Evolutionary conservation across 2,329 filamentous ascomycete species (phyloP).

Genomic region (Cytospora paraplurivora): DNA sequence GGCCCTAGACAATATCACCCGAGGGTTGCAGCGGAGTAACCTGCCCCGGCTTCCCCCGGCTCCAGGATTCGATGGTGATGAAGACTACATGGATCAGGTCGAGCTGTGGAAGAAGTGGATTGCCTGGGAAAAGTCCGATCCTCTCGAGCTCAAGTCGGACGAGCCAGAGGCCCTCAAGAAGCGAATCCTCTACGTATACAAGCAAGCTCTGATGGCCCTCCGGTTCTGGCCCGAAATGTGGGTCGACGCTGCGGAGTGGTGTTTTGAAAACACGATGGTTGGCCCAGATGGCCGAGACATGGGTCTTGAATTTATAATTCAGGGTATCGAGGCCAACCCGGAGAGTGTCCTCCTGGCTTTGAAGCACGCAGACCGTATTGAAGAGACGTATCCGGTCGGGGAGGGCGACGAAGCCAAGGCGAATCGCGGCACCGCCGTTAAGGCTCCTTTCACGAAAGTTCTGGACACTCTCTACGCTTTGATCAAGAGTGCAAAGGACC

Average conservation of each 20-base stretch:
- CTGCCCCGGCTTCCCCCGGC: slow-evolving; percentile 81
- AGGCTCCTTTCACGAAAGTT: slow-evolving; percentile 80
- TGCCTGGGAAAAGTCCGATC: slow-evolving; percentile 91
- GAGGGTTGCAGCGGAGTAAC: slow-evolving; percentile 73
- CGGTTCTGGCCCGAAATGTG: slow-evolving; percentile 95
- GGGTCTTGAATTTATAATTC: slow-evolving; percentile 75
- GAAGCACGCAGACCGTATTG: slow-evolving; percentile 85
- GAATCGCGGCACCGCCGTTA: slow-evolving; percentile 75
- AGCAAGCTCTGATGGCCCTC: slow-evolving; percentile 88
- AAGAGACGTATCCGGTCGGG: slow-evolving; percentile 73
- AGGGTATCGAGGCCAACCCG: slow-evolving; percentile 86
- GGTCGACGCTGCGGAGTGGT: slow-evolving; percentile 94
- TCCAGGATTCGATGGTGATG: slow-evolving; percentile 81
- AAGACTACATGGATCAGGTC: slow-evolving; percentile 82
- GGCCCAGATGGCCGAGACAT: slow-evolving; percentile 58
- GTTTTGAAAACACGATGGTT: slow-evolving; percentile 72
- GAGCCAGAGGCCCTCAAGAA: slow-evolving; percentile 74
- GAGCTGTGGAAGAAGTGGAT: slow-evolving; percentile 94
- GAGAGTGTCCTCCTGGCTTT: slow-evolving; percentile 91
- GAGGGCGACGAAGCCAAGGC: slow-evolving; percentile 75
- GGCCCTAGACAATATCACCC: slow-evolving; percentile 85
- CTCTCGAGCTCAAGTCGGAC: slow-evolving; percentile 80
- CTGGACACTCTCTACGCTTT: slow-evolving; percentile 87
- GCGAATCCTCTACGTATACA: slow-evolving; percentile 87
- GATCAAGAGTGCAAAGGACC: slow-evolving; percentile 70